These are phyloP conservation scores for Monilinia fructicola DNA, from an alignment of 2,329 filamentous ascomycete species.

Conservation along the genomic window DNA sequence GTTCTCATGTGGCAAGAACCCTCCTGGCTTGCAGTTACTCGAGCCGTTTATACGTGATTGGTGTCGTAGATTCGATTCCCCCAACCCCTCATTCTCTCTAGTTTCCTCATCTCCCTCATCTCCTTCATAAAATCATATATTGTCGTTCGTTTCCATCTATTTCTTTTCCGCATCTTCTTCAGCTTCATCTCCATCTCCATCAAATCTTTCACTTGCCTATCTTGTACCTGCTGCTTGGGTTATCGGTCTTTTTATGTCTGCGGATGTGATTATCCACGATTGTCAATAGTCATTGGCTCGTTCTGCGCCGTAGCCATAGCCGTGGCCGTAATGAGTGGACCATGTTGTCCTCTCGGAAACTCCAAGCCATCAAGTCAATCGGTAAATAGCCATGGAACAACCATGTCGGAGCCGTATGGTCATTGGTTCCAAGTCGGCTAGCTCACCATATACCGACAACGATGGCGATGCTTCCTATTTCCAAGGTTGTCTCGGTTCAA, in stretches of 20 bases:
- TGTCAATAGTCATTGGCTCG: not conserved
- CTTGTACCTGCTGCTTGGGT: not conserved
- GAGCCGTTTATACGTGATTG: conserved; percentile 2
- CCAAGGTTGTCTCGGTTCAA: not conserved
- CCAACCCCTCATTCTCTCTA: too few relatives aligned
- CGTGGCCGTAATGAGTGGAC: not conserved
- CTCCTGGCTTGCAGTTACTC: not conserved
- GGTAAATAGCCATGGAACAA: not conserved
- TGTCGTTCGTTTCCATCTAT: too few relatives aligned
- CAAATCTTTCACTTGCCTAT: not conserved
- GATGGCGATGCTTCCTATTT: not conserved
- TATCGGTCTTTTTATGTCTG: not conserved
- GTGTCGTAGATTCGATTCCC: not conserved
- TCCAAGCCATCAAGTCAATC: not conserved
- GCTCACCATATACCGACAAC: too few relatives aligned
- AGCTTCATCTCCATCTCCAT: not conserved
- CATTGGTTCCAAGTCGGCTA: not conserved
- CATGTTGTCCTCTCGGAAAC: not conserved
- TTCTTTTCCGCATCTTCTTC: not conserved
- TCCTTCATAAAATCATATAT: not conserved
- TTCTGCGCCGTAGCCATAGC: not conserved
- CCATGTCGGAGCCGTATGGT: not conserved
- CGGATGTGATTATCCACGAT: too few relatives aligned
- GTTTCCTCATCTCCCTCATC: not conserved
- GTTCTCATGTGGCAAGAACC: conserved; percentile 6